These are phyloP conservation scores for Cardamine chenopodiifolia DNA, from an alignment of 345 rosid species.

Conservation along the genomic window DNA sequence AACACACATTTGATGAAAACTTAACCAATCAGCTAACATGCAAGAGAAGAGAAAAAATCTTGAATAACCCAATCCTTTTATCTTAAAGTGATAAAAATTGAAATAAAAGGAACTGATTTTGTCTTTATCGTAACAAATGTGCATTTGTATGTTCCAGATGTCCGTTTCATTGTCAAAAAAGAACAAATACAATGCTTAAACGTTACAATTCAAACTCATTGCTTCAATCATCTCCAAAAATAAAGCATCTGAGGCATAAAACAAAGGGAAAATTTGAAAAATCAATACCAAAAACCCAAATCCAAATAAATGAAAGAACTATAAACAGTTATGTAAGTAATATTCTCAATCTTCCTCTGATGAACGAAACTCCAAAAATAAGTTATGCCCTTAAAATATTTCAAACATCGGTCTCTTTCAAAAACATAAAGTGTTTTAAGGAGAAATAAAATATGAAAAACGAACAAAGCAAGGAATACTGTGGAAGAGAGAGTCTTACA, in stretches of 20 bases:
- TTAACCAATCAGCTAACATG: constrained; percentile 35
- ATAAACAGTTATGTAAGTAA: constrained; percentile 5
- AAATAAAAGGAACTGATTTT: constrained; percentile 17
- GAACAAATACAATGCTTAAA: constrained; percentile 10
- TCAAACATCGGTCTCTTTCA: not conserved
- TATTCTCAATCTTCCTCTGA: constrained; percentile 2
- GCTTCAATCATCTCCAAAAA: constrained; percentile 24
- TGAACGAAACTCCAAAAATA: constrained; percentile 1
- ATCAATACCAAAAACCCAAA: constrained; percentile 17
- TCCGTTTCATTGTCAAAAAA: constrained; percentile 19
- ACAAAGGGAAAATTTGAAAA: not conserved
- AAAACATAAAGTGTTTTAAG: not conserved
- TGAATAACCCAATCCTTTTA: constrained; percentile 25
- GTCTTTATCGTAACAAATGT: constrained; percentile 33
- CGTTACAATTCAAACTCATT: constrained; percentile 24
- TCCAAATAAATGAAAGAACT: not conserved
- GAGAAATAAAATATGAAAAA: not conserved
- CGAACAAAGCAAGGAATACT: constrained; percentile 3
- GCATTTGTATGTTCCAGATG: constrained; percentile 19
- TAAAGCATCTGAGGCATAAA: not conserved
- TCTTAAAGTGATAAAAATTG: not conserved
- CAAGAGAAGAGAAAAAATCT: constrained; percentile 41
- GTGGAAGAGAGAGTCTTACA: not conserved
- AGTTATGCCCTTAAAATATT: not conserved
- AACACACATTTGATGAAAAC: constrained; percentile 14